Base-by-base conservation (phyloP, 1,284 basidiomycete species). In the Peniophora sp. region DNA sequence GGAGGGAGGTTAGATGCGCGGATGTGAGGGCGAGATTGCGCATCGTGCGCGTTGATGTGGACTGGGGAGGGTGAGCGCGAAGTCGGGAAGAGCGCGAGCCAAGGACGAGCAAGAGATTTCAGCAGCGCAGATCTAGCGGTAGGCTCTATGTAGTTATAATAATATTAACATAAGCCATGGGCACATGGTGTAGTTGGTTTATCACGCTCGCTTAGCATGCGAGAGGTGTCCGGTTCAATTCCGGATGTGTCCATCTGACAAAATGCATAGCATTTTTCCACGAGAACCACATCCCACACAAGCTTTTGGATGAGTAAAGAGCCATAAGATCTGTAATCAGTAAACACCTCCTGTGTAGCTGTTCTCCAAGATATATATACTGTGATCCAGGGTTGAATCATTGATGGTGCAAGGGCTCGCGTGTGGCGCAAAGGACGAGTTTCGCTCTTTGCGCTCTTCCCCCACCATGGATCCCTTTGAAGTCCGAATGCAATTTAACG, bases 401-500 rank as follows among this genome's bases (percentile, higher is more conserved):
- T n/a, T n/a, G n/a, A n/a, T n/a, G n/a, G n/a, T n/a, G n/a, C n/a
- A n/a, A n/a, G n/a, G n/a, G n/a, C 27, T 32, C 27, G 27, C 27
- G 5, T 32, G 27, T 32, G 27, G 12, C 27, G 27, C 27, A 32
- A n/a, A n/a, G 27, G 6, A 32, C 27, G 27, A 5, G 27, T 32
- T 12, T 32, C 27, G 27, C 27, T 32, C 27, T 32, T n/a, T 32
- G 27, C 12, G 27, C 27, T 32, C 27, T 32, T 32, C 27, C 27
- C 5, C 27, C 27, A 32, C 12, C 27, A 91, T 93, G 84, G 91
- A 94, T 66, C 87, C 90, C 0, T 95, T 94, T 63, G 90, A 94
- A 79, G 87, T 92, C 44, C 79, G 90, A 57, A 85, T 94, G 74
- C 85, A 91, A 59, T 92, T 94, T 63, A 74, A 92, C 14, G 71